Percentiles rank a stretch among this genome's conserved stretches.
Evolutionary conservation across 2,329 filamentous ascomycete species (phyloP).

Genomic region (Didymella sp.): DNA sequence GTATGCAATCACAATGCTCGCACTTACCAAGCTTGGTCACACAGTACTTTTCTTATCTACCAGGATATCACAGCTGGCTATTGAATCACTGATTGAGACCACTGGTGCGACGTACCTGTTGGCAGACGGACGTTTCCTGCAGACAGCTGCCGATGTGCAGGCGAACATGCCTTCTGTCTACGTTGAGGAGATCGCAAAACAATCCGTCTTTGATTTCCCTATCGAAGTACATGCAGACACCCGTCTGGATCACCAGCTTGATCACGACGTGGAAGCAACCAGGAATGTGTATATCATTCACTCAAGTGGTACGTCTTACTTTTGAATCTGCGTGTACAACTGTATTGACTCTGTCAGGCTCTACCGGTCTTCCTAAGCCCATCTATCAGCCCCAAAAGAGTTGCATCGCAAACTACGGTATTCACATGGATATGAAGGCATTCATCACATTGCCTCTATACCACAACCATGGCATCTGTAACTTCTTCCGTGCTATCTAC

Average conservation of each 20-base stretch:
- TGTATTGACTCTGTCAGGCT: slow-evolving; percentile 42
- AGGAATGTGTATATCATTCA: slow-evolving; percentile 38
- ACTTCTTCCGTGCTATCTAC: slow-evolving; percentile 36
- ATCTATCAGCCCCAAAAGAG: slow-evolving; percentile 64
- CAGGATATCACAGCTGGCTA: slow-evolving; percentile 60
- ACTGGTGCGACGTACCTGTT: slow-evolving; percentile 35
- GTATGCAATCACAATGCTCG: slow-evolving; percentile 62
- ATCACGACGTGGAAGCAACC: slow-evolving; percentile 23
- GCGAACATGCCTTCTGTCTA: slow-evolving; percentile 16
- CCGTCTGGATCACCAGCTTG: slow-evolving; percentile 32
- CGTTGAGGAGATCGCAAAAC: slow-evolving; percentile 25
- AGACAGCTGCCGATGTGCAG: slow-evolving; percentile 37
- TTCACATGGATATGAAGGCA: slow-evolving; percentile 31
- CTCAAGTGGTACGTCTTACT: slow-evolving; percentile 24
- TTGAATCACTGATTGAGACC: slow-evolving; percentile 52
- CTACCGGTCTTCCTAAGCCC: slow-evolving; percentile 68
- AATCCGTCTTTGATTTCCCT: slow-evolving; percentile 26
- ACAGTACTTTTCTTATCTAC: slow-evolving; percentile 63
- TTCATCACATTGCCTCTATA: slow-evolving; percentile 36
- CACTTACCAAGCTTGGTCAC: slow-evolving; percentile 63
- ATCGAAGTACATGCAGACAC: slow-evolving; percentile 38
- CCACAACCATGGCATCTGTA: slow-evolving; percentile 39
- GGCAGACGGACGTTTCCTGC: slow-evolving; percentile 40
- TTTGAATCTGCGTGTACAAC: background rate
- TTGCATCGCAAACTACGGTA: slow-evolving; percentile 31